Evolutionary conservation across 345 rosid species (phyloP), one percentile per base, ranked within the genome.

Genomic region (Populus tremula): DNA sequence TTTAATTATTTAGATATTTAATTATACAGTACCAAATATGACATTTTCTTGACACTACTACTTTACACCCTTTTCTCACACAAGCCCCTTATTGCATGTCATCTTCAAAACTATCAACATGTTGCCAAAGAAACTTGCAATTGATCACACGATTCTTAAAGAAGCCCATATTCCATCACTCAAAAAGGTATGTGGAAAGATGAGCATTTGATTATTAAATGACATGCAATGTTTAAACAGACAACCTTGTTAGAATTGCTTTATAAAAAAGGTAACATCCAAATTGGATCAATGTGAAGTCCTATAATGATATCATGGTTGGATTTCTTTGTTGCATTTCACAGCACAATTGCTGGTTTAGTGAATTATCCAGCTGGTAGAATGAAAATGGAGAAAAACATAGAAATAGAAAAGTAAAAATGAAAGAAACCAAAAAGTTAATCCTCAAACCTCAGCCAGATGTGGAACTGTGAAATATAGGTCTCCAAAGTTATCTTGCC

Each of bases 401-500:
- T 38, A 27, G n/a, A 23, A 18, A n/a, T 43, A 67, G 17, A 21
- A 11, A 29, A 36, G 21, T 33, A 50, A 8, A 43, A 78, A 54
- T 38, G 71, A 23, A 38, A 65, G 59, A 20, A 31, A 36, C 27
- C n/a, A 21, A 67, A 36, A 21, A 16, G 47, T 25, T 53, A 11
- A 67, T 71, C 33, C 16, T 77, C 97, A 74, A 84, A 93, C 99
- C 99, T 95, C 84, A 95, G 86, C 99, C 99, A 95, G 86, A 95
- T 95, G 83, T 93, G 99, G 80, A 95, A 91, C 70, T 95, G 99
- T 5, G 97, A 93, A 86, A 95, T 93, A 80, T 95, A 95, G 10
- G 99, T 95, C 84, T 95, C 97, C 89, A 95, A 71, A 33, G 97
- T 93, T 71, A 96, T 74, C 89, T 92, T 96, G 78, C 98, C 98